Base-by-base conservation (phyloP, 768 basidiomycete species). In the Xerocomus brunneocitrinus region DNA sequence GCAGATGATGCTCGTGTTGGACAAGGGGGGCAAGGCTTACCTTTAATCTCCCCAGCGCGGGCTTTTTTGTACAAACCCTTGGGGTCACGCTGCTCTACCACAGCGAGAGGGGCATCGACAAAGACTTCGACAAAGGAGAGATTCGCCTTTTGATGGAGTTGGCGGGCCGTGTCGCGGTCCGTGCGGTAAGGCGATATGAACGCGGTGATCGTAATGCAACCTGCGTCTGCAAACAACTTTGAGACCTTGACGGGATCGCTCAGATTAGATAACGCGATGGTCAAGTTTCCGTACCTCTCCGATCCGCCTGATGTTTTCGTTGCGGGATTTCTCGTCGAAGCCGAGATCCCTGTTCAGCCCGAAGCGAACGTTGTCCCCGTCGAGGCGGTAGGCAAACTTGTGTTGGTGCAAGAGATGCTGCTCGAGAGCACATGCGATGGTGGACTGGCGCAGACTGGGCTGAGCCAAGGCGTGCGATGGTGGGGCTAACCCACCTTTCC, bases 1-100 rank as follows among this genome's bases (percentile, higher is more conserved):
- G 43, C 34, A 8, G 52, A 61, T 63, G 55, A 52, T 8, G 24
- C 14, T 27, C 12, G 30, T 49, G 34, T 22, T 46, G 50, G 36
- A 14, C 39, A 22, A 41, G n/a, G 19, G 42, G 25, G 35, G 28
- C 50, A 32, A 39, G 22, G 36, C 74, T 49, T 53, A 92, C 95
- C 92, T 82, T 91, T 92, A 64, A 99, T 98, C 73, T 94, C 89
- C 12, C 97, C 97, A 0, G 89, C 85, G 56, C 97, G 77, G 7
- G 97, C 97, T 70, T 92, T 97, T 75, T 91, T 95, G 76, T 99
- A 99, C 55, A 99, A 73, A 1, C 97, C 95, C 71, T 99, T 99
- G 2, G 97, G 97, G 68, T 99, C 97, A 51, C 97, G 84, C 65
- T 81, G 75, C 72, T 99, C 97, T 24, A 91, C 92, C 8, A 95